Evolutionary conservation across 2,329 filamentous ascomycete genomes (phyloP).

Genomic region (Cytospora chrysosperma): DNA sequence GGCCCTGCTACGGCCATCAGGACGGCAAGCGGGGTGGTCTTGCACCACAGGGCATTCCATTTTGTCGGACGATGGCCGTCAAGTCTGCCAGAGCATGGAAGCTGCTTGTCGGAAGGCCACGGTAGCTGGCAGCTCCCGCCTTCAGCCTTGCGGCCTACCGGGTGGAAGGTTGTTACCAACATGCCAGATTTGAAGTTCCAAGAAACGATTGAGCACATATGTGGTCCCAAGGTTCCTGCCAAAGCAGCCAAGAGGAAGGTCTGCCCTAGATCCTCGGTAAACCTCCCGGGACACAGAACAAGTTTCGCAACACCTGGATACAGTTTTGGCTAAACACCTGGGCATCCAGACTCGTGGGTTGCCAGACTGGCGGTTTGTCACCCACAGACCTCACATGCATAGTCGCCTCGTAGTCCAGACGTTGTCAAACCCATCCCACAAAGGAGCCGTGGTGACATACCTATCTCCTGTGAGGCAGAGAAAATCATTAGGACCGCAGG

Average conservation of each 20-base stretch:
- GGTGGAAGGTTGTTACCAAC: neutral
- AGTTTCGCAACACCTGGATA: neutral
- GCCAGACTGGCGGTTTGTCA: neutral
- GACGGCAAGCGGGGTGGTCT: neutral
- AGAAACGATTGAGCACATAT: neutral
- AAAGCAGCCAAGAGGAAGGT: neutral
- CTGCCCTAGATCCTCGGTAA: neutral
- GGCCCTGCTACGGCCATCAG: neutral
- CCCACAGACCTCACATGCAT: no score
- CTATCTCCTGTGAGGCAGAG: neutral
- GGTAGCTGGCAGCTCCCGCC: slow-evolving; percentile 10
- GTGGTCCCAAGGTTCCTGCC: neutral
- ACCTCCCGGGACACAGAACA: neutral
- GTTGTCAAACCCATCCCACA: neutral
- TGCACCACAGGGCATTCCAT: slow-evolving; percentile 14
- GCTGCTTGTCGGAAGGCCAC: slow-evolving; percentile 4
- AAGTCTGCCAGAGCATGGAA: slow-evolving; percentile 12
- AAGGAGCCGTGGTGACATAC: neutral
- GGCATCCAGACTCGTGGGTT: neutral
- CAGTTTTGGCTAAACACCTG: neutral
- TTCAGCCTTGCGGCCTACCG: slow-evolving; percentile 2
- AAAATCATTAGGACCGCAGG: neutral
- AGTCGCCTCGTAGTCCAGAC: neutral
- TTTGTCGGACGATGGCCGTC: slow-evolving; percentile 18
- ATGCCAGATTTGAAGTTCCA: neutral